Evolutionary conservation across 148 eudicot genomes (phyloP), one percentile per base, ranked within the genome.

Genomic region (Diospyros lotus): DNA sequence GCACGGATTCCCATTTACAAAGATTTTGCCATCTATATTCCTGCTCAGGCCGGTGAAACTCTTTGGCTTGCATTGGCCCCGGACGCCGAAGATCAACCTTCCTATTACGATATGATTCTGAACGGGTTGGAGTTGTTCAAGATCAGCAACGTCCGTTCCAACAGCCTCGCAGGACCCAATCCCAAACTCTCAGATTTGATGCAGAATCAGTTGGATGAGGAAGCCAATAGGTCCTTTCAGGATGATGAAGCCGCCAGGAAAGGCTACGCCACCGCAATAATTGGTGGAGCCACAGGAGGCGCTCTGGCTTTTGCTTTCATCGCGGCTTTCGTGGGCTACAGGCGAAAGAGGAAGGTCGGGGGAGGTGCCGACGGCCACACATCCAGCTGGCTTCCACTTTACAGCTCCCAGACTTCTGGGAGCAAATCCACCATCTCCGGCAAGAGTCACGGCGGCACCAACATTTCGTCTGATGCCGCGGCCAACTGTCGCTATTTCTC

Each of bases 81-180:
- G 1, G 75, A 80, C 46, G 83, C 82, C 54, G 4, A 53, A 2
- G 18, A 17, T 17, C 69, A 76, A 12, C 89, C 97, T 0, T 71
- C 85, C 50, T 90, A 59, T 56, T 77, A 79, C 6, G 96, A 94
- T 74, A 89, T 87, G 2, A 79, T 92, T 42, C 85, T 94, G 1
- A 94, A 94, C 69, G 98, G 98, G 40, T 72, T 94, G 67, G 98
- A 94, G 84, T 68, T 90, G 55, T 94, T 94, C 81, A 94, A 94
- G 81, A 42, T 94, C 12, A 80, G 83, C 48, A 93, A 90, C 54
- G 67, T 65, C 0, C 84, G 74, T 48, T 77, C 80, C 28, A 48
- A 48, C 12, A 94, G 87, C 62, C 71, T 94, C 67, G 85, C 87
- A 17, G 87, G 89, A 1, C 89, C 85, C 0, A 86, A 86, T 54